phyloP scores from a whole-genome alignment of 129 eudicot genomes.

The Rutidosis leptorrhynchoides region DNA sequence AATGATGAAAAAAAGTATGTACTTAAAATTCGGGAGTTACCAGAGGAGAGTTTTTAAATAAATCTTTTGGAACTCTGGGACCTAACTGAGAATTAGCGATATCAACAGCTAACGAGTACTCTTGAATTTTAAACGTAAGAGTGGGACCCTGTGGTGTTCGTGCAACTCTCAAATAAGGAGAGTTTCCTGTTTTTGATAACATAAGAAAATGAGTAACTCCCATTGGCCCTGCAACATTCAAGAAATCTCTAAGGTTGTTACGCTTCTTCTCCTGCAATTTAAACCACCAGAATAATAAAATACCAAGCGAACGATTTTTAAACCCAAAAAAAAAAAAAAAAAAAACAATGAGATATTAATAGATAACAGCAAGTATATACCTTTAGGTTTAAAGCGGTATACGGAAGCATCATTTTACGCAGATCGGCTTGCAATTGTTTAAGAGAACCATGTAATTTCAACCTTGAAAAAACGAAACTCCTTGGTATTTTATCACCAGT shows the following conservation, averaged over 20 bases:
- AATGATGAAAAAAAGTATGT: background rate
- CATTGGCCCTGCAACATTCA: constrained; percentile 96
- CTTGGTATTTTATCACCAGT: constrained; percentile 92
- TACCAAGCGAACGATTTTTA: too few species aligned
- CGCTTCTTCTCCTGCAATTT: constrained; percentile 83
- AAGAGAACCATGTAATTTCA: constrained; percentile 70
- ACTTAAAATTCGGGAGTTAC: constrained; percentile 33
- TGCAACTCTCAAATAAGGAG: constrained; percentile 92
- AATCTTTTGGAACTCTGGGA: constrained; percentile 90
- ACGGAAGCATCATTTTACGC: constrained; percentile 91
- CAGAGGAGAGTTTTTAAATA: constrained; percentile 79
- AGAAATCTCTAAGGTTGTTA: constrained; percentile 78
- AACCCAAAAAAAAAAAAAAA: too few species aligned
- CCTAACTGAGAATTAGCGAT: constrained; percentile 71
- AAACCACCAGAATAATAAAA: too few species aligned
- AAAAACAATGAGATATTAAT: background rate
- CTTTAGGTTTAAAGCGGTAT: constrained; percentile 92
- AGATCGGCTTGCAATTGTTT: constrained; percentile 76
- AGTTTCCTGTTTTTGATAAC: constrained; percentile 68
- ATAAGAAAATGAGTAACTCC: constrained; percentile 98
- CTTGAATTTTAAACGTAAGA: constrained; percentile 77
- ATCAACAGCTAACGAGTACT: constrained; percentile 85
- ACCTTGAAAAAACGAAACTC: constrained; percentile 83
- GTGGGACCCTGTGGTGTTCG: constrained; percentile 97
- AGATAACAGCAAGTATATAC: constrained; percentile 17